Conservation (phyloP, 306 rosid species). For the Acmispon strigosus region DNA sequence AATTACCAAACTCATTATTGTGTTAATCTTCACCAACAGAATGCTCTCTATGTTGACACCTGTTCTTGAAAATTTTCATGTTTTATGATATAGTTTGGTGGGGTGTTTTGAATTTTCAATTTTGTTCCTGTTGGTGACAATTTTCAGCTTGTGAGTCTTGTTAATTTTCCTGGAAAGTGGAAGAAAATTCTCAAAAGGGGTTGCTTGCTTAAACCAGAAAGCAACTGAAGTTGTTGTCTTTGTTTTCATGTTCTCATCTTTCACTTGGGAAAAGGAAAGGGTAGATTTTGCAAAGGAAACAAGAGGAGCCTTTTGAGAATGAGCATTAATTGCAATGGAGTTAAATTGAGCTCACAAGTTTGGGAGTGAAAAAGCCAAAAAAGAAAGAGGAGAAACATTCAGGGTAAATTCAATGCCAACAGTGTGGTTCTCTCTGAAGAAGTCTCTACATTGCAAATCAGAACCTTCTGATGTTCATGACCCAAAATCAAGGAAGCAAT, state of each 20-base stretch:
- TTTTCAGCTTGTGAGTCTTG: neutral
- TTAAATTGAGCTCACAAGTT: neutral
- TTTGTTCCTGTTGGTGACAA: neutral
- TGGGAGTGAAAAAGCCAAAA: neutral
- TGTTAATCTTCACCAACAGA: neutral
- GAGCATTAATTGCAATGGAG: neutral
- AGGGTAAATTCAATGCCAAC: constrained; percentile 51
- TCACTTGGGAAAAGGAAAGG: constrained; percentile 5
- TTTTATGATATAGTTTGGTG: neutral
- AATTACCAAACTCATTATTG: constrained; percentile 23
- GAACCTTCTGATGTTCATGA: constrained; percentile 85
- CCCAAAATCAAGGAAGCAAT: constrained; percentile 64
- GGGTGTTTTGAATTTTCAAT: neutral
- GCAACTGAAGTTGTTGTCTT: no score
- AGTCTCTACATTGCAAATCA: constrained; percentile 79
- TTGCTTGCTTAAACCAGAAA: no score
- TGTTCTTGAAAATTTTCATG: neutral
- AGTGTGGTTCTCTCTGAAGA: constrained; percentile 81
- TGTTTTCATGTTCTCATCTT: constrained; percentile 23
- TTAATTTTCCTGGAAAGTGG: constrained; percentile 20
- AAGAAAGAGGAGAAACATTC: neutral
- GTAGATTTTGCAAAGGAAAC: constrained; percentile 13
- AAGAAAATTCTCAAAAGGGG: constrained; percentile 6
- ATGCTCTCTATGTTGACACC: neutral
- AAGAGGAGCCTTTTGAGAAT: constrained; percentile 23